Evolutionary conservation across 140 eudicot genomes (phyloP), one percentile per base, ranked within the genome.

Genomic region (Oenanthe javanica): DNA sequence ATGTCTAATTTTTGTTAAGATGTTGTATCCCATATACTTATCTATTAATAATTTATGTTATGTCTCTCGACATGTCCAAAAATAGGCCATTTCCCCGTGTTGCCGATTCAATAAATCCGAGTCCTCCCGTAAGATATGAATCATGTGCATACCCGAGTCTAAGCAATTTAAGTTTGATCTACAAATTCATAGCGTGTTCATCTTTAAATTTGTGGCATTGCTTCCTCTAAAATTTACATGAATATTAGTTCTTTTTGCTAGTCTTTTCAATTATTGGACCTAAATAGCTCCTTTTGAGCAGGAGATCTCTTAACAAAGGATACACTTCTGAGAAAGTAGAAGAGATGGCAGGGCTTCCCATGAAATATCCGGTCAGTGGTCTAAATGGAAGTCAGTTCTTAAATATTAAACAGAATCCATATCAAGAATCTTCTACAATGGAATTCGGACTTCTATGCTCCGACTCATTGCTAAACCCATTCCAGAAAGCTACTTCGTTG

Each of bases 391-490:
- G 10, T 69, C 46, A 27, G 0, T 69, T 69, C 21, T 69, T 69
- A 15, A 36, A 31, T 69, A 13, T 27, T 1, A 31, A 85, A 47
- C 89, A 77, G 15, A 81, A 72, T 75, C 86, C 31, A 25, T 79
- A 64, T 76, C 81, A 57, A 57, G 86, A 82, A 81, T 59, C 82
- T 12, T 49, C 77, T 12, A 54, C 81, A n/a, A 72, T 84, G 0
- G 91, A 84, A 38, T 93, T 93, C n/a, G 93, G 93, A 57, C 67
- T 88, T 3, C 92, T 88, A 59, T 84, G 84, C 81, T 88, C 98
- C 0, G 88, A 91, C 75, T 88, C 97, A 4, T 74, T 91, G 64
- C 86, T 89, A 77, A 89, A 89, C 87, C 94, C 98, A 1, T 70
- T 89, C 74, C 86, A 86, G 6, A 85, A 81, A 64, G 83, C 49